Evolutionary conservation across 495 filamentous ascomycete genomes (phyloP).

Genomic region (Sporormia fimetaria): DNA sequence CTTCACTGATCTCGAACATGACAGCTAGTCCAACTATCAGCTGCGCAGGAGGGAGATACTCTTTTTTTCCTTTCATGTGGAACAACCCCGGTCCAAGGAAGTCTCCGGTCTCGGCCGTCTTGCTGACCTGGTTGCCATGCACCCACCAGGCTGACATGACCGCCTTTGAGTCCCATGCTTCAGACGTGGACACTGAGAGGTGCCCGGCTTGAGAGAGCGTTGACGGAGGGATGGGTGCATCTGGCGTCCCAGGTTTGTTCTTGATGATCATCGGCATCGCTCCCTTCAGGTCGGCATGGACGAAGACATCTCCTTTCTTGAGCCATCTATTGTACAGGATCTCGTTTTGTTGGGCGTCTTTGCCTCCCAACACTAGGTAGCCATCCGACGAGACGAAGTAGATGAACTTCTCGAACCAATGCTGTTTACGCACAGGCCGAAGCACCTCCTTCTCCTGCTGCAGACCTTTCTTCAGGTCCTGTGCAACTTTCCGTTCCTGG

Average conservation of each 20-base stretch:
- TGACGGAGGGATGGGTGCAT: conserved; percentile 80
- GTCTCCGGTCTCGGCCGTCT: conserved; percentile 66
- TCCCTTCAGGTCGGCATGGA: conserved; percentile 81
- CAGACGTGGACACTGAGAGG: conserved; percentile 69
- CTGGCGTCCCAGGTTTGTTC: conserved; percentile 60
- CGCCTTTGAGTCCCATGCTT: conserved; percentile 90
- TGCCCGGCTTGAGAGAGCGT: conserved; percentile 85
- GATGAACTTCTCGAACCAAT: conserved; percentile 94
- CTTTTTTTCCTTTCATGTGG: conserved; percentile 71
- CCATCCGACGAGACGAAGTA: conserved; percentile 96
- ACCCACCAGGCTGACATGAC: conserved; percentile 95
- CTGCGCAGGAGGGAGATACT: conserved; percentile 79
- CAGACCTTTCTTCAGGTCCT: conserved; percentile 72
- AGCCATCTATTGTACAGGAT: conserved; percentile 76
- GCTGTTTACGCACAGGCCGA: conserved; percentile 63
- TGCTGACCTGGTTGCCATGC: conserved; percentile 73
- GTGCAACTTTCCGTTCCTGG: conserved; percentile 73
- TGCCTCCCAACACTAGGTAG: conserved; percentile 77
- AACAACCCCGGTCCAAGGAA: conserved; percentile 68
- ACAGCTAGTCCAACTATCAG: conserved; percentile 77
- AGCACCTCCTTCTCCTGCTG: conserved; percentile 88
- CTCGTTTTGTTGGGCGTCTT: conserved; percentile 84
- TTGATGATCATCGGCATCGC: conserved; percentile 75
- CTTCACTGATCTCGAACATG: conserved; percentile 79
- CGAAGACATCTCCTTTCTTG: conserved; percentile 78